Evolutionary conservation across 257 asterid genomes (phyloP), one percentile per base, ranked within the genome.

Genomic region (Plantago major): DNA sequence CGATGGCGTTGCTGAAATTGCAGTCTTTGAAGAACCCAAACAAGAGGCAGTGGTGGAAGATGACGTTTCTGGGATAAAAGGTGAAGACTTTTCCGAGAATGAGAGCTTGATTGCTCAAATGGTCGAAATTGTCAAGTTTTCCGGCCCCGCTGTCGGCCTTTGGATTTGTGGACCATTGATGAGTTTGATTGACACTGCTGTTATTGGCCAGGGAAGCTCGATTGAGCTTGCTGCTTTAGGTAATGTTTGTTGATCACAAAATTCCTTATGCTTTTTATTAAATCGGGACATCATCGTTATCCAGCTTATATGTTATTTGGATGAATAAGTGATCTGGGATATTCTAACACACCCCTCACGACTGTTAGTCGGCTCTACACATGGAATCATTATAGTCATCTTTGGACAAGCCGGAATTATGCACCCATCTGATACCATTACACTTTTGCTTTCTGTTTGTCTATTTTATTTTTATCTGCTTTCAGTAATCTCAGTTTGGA

Each of bases 131-230:
- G 88, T 78, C n/a, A 92, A 86, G 78, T 92, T 92, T 70, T 92
- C 98, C 11, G 98, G 97, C 19, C 98, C 98, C 1, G 97, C 98
- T 1, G 95, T 79, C 4, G 98, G 98, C 56, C 73, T 92, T 16
- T 92, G 98, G 98, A 57, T 89, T 65, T 88, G 97, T 66, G 95
- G 93, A 17, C 98, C 97, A 45, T 71, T 92, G 59, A 92, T 88
- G 98, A 88, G 98, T 79, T 86, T 92, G 54, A 92, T 92, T 55
- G 98, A 88, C 65, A 92, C 98, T 37, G 95, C 93, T 26, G 93
- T 92, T 66, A 76, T 92, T 71, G 98, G 97, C 17, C 98, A 92
- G 76, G 85, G 87, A 57, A 92, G 97, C 74, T 88, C 97, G 69
- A 64, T 82, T 61, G 95, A 92, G 71, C 95, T 92, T 52, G 98